Base-by-base conservation (phyloP, 352 stramenopile genomes). In the Pythium rhizo-oryzae region DNA sequence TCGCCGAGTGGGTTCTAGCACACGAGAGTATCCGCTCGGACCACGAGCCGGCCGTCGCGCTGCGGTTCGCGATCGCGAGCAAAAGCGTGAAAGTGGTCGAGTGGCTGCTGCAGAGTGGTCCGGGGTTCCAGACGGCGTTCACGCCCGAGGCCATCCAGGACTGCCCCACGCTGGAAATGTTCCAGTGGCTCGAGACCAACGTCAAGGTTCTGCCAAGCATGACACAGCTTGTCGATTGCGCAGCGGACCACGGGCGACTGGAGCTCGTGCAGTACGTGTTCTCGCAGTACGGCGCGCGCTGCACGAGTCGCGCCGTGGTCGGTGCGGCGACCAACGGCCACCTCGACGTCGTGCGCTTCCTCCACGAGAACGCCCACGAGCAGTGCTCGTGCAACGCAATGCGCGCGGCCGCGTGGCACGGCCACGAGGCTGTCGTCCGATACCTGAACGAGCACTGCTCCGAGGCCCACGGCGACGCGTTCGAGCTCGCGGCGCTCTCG, bases 321-420 rank as follows among this genome's bases (percentile, higher is more conserved):
- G n/a, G 39, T 16, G 67, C 59, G 2, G 67, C 67, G 13, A 41
- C 46, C 5, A 33, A 64, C 12, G 67, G 54, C 39, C 59, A 73
- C 35, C 19, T 73, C 5, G 33, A 15, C 8, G 46, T 73, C 16
- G 67, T 73, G 12, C 21, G 57, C 11, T 69, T 58, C 46, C 30
- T 73, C 9, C 54, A 65, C 19, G 8, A 46, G 18, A 54, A 73
- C 51, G 41, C 59, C 9, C 28, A 33, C 30, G 49, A 68, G 16
- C 57, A 59, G n/a, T 69, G 54, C 19, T 55, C 67, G n/a, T 19
- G 24, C 19, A 46, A 51, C 13, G 49, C 59, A 3, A 58, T 65
- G 28, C 46, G 30, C 28, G 21, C 8, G 15, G 59, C 59, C 9
- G 59, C 49, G 44, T 37, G 19, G 21, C 56, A 44, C 18, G 59